phyloP scores from a whole-genome alignment of 1,139 yeast species.

The Pichia norvegensis region DNA sequence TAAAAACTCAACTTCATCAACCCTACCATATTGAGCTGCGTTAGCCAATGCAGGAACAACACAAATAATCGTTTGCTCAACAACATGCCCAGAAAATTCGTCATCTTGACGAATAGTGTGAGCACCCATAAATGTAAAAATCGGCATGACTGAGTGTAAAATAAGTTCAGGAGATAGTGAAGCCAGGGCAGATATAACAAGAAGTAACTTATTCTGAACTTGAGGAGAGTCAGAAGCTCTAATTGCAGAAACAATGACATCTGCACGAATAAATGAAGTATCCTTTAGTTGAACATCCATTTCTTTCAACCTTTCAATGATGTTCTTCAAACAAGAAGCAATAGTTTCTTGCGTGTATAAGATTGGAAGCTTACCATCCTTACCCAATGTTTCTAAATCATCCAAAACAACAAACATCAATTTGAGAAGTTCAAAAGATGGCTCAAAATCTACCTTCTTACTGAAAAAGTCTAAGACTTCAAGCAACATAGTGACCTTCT shows the following conservation, averaged over 20 bases:
- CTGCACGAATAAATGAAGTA: constrained; percentile 74
- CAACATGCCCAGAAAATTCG: constrained; percentile 85
- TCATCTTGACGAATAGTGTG: constrained; percentile 95
- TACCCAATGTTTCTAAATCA: constrained; percentile 81
- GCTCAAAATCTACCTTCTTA: constrained; percentile 31
- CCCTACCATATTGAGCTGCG: constrained; percentile 41
- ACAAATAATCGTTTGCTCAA: constrained; percentile 82
- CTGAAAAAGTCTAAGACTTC: constrained; percentile 62
- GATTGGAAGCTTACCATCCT: constrained; percentile 87
- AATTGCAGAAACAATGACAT: constrained; percentile 81
- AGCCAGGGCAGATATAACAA: constrained; percentile 84
- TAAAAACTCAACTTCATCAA: constrained; percentile 72
- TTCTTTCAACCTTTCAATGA: constrained; percentile 48
- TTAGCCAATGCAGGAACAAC: constrained; percentile 86
- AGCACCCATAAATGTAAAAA: constrained; percentile 98
- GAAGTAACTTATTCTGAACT: constrained; percentile 78
- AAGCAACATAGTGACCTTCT: constrained; percentile 67
- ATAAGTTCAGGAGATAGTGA: constrained; percentile 84
- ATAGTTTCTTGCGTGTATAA: constrained; percentile 85
- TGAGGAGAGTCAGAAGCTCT: constrained; percentile 88
- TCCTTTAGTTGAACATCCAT: constrained; percentile 37
- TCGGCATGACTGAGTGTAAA: constrained; percentile 96
- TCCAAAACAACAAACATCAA: constrained; percentile 66
- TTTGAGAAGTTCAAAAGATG: constrained; percentile 45
- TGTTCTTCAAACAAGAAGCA: constrained; percentile 75